These are phyloP conservation scores for Juncus inflexus DNA, from an alignment of 176 grass and related monocot genomes.

Conservation along the genomic window DNA sequence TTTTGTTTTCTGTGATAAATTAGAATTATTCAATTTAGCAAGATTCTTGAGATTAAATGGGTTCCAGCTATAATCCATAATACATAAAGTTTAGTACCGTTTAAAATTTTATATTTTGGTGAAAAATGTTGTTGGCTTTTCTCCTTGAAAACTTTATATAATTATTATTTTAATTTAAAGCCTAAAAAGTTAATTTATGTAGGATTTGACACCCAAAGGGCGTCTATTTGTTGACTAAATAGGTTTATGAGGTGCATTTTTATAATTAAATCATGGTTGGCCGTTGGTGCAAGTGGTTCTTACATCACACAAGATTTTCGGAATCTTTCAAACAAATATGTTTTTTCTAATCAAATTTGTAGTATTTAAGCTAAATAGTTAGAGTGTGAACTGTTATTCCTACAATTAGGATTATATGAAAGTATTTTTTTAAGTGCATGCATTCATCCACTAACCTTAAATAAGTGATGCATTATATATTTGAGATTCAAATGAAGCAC, in stretches of 20 bases:
- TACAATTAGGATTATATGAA: not conserved
- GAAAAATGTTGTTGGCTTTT: conserved; percentile 12
- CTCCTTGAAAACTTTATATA: conserved; percentile 2
- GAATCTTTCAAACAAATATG: conserved; percentile 34
- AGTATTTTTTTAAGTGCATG: not conserved
- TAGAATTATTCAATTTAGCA: too few relatives aligned
- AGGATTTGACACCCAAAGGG: conserved; percentile 22
- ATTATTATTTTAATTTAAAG: too few relatives aligned
- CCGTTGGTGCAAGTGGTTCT: conserved; percentile 25
- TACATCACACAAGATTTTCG: conserved; percentile 32
- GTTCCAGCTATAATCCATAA: conserved; percentile 26
- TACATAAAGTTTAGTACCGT: not conserved
- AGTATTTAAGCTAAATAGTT: too few relatives aligned
- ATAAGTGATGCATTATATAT: conserved; percentile 12
- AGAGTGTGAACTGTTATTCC: not conserved
- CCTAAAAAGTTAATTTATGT: not conserved
- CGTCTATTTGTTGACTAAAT: conserved; percentile 17
- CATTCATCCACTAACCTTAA: not conserved
- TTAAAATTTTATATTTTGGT: conserved; percentile 9
- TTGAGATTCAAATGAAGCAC: conserved; percentile 23
- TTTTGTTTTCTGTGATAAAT: too few relatives aligned
- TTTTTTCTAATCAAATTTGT: conserved; percentile 13
- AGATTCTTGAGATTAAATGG: conserved; percentile 3
- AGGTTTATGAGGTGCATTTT: conserved; percentile 21
- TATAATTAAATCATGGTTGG: conserved; percentile 27